Conservation (phyloP, 768 basidiomycete species). For the Pulveroboletus sp. region DNA sequence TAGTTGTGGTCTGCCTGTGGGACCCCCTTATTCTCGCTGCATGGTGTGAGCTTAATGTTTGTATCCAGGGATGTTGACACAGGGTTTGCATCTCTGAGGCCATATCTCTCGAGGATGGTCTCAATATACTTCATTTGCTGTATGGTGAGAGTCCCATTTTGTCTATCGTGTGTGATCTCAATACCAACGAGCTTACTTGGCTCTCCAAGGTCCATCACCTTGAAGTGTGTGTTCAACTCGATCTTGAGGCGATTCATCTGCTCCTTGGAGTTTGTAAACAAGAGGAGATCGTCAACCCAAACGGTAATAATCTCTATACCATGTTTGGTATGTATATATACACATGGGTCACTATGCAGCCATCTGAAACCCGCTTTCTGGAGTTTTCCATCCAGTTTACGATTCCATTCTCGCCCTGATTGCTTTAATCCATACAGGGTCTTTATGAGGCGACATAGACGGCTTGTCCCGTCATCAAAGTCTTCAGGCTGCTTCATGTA, state of each 20-base stretch:
- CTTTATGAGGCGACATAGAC: slow-evolving; percentile 19
- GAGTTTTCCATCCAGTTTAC: slow-evolving; percentile 11
- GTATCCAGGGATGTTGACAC: slow-evolving; percentile 5
- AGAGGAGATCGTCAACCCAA: slow-evolving; percentile 8
- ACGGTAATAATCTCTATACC: slow-evolving; percentile 22
- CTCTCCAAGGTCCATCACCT: slow-evolving; percentile 13
- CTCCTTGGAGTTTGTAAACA: not conserved
- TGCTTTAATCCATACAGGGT: slow-evolving; percentile 33
- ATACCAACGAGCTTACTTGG: slow-evolving; percentile 19
- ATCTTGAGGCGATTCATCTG: not conserved
- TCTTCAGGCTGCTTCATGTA: slow-evolving; percentile 33
- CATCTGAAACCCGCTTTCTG: not conserved
- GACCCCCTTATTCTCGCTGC: not conserved
- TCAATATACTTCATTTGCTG: slow-evolving; percentile 11
- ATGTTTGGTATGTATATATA: not conserved
- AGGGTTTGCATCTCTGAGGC: not conserved
- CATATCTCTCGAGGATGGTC: not conserved
- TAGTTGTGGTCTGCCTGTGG: not conserved
- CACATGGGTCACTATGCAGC: not conserved
- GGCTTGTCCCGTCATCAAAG: slow-evolving; percentile 9
- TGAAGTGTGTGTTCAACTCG: slow-evolving; percentile 1
- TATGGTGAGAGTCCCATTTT: not conserved
- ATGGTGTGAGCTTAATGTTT: not conserved
- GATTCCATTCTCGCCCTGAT: slow-evolving; percentile 28
- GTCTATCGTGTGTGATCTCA: slow-evolving; percentile 3